These are phyloP conservation scores for Leishmania amazonensis DNA, from an alignment of 208 protist species.

Conservation along the genomic window DNA sequence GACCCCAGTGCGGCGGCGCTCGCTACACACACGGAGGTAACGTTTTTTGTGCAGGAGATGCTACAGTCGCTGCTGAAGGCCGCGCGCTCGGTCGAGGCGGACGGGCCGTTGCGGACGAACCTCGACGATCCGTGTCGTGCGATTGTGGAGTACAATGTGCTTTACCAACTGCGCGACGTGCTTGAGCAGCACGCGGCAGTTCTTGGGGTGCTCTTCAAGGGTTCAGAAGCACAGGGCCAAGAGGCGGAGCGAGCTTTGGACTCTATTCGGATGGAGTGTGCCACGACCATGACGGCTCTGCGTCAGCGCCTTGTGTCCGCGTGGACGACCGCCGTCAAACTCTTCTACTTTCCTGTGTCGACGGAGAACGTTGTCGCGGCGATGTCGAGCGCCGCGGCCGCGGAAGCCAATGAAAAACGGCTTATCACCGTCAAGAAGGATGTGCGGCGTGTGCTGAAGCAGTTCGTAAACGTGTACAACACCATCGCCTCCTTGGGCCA, in stretches of 20 bases:
- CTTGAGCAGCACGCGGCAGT: slow-evolving; percentile 35
- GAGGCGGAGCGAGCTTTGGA: slow-evolving; percentile 9
- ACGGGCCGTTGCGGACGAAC: slow-evolving; percentile 26
- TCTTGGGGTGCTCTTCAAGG: slow-evolving; percentile 14
- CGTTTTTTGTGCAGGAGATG: slow-evolving; percentile 21
- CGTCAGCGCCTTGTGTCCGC: slow-evolving; percentile 20
- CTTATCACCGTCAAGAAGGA: slow-evolving; percentile 18
- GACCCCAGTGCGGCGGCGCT: not conserved
- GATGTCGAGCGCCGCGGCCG: not conserved
- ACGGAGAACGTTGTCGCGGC: slow-evolving; percentile 8
- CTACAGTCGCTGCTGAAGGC: slow-evolving; percentile 47
- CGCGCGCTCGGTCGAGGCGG: slow-evolving; percentile 20
- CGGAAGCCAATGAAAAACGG: slow-evolving; percentile 12
- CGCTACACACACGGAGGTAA: not conserved
- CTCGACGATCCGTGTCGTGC: slow-evolving; percentile 60
- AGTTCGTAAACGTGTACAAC: slow-evolving; percentile 60
- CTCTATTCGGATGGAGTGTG: slow-evolving; percentile 14
- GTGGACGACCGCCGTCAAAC: slow-evolving; percentile 15
- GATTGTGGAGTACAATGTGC: slow-evolving; percentile 56
- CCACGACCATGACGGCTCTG: slow-evolving; percentile 16
- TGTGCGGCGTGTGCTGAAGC: slow-evolving; percentile 30
- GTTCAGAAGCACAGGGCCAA: not conserved
- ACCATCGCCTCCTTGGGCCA: slow-evolving; percentile 48
- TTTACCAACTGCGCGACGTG: slow-evolving; percentile 44
- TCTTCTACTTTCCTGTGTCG: slow-evolving; percentile 30